A percentile compares a stretch with the other conserved stretches of the same genome.
These are phyloP conservation scores for Sutorius australiensis DNA, from an alignment of 768 basidiomycete species.

Conservation along the genomic window DNA sequence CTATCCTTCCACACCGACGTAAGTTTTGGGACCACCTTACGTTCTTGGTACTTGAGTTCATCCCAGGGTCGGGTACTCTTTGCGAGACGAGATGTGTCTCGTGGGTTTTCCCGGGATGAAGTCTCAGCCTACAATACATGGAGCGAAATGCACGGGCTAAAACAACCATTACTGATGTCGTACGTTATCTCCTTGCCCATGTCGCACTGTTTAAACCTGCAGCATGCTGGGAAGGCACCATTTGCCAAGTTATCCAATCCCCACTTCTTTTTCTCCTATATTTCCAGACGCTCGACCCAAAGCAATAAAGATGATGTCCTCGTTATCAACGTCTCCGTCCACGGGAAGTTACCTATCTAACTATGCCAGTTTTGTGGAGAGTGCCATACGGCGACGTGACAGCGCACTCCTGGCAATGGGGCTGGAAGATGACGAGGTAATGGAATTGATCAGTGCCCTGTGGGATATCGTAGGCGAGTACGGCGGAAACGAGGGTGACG, in stretches of 20 bases:
- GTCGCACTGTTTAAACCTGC: slow-evolving; percentile 3
- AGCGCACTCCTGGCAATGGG: slow-evolving; percentile 34
- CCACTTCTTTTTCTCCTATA: slow-evolving; percentile 55
- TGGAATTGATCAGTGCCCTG: slow-evolving; percentile 51
- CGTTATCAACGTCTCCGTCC: slow-evolving; percentile 41
- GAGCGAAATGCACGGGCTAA: slow-evolving; percentile 29
- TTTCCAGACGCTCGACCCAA: slow-evolving; percentile 26
- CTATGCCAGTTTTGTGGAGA: slow-evolving; percentile 52
- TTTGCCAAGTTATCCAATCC: slow-evolving; percentile 52
- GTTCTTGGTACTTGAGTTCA: not conserved
- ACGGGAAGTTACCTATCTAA: slow-evolving; percentile 41
- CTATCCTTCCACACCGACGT: slow-evolving; percentile 38
- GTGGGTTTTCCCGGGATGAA: slow-evolving; percentile 49
- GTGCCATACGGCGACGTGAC: slow-evolving; percentile 38
- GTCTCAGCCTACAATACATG: slow-evolving; percentile 39
- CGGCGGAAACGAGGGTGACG: slow-evolving; percentile 25
- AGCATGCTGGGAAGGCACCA: slow-evolving; percentile 37
- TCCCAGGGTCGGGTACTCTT: slow-evolving; percentile 28
- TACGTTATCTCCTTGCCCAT: slow-evolving; percentile 21
- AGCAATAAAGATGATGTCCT: slow-evolving; percentile 36
- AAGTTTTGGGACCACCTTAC: slow-evolving; percentile 1
- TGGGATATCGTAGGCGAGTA: slow-evolving; percentile 56
- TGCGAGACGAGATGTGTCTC: slow-evolving; percentile 50
- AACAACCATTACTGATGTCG: slow-evolving; percentile 36
- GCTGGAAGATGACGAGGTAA: slow-evolving; percentile 54